Base-by-base conservation (phyloP, 208 protist species). In the Crithidia fasciculata region DNA sequence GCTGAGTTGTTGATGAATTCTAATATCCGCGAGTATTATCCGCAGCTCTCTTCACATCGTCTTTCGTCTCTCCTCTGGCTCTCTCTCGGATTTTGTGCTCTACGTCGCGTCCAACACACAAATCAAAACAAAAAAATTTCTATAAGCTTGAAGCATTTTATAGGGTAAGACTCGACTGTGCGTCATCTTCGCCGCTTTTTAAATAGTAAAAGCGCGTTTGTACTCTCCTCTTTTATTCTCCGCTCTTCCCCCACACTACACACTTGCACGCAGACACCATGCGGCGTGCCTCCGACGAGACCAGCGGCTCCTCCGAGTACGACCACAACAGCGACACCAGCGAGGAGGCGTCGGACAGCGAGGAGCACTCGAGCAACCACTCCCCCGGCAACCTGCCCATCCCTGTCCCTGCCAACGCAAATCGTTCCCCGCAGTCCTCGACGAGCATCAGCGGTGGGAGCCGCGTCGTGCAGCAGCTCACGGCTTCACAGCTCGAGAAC, bases 271-370 rank as follows among this genome's bases (percentile, higher is more conserved):
- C 12, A 45, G 40, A 49, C 6, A 55, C 15, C 16, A 80, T 80
- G 74, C 45, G 49, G 4, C 68, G 50, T 18, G 18, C 74, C 16
- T 69, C 67, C 3, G 74, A 80, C 28, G 67, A 79, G 13, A 67
- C 37, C 43, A 74, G 74, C 19, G 54, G 65, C 55, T 39, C 54
- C 13, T 74, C 74, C 8, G 68, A 55, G 15, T 80, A 80, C 69
- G 67, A 79, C 4, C 68, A 80, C 18, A 57, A 58, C 53, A 66
- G 64, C 5, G 65, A 78, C 54, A 60, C 15, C 40, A 78, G 49
- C 16, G 73, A 72, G 66, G 73, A 78, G 54, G 53, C 50, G 16
- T 64, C 66, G 2, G 44, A 68, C 39, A 78, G 52, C 61, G 59
- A 10, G 15, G 36, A 43, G 43, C 10, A 41, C 54, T 45, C 56